Percentiles rank a stretch among this genome's conserved stretches.
Conservation (phyloP, 1,284 basidiomycete genomes). For the Ganoderma sp. region DNA sequence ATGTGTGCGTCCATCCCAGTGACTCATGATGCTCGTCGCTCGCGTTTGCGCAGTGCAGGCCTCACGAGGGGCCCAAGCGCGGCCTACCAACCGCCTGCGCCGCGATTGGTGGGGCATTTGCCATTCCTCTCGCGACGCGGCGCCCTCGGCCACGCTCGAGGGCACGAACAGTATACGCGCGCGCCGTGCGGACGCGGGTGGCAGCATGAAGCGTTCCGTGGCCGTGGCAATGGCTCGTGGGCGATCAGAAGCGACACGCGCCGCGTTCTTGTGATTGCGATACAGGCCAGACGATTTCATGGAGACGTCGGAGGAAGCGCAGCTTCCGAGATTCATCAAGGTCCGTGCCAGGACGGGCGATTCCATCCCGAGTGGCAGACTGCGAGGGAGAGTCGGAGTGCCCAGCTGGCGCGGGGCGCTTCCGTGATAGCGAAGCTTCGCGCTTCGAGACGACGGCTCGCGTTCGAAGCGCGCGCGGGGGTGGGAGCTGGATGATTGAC, state of each 20-base stretch:
- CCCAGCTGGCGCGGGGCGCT: conserved; percentile 13
- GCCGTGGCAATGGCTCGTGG: conserved; percentile 11
- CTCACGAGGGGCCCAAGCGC: conserved; percentile 17
- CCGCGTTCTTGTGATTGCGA: conserved; percentile 10
- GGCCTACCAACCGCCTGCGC: conserved; percentile 18
- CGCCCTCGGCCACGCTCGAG: neutral
- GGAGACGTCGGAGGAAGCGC: conserved; percentile 15
- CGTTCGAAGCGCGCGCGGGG: conserved; percentile 3
- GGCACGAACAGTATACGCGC: neutral
- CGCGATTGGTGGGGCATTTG: conserved; percentile 13
- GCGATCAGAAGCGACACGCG: conserved; percentile 25
- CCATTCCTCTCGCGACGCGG: conserved; percentile 2
- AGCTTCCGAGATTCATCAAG: conserved; percentile 21
- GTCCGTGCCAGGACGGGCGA: conserved; percentile 24
- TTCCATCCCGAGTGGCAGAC: conserved; percentile 20
- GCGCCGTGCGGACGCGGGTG: neutral
- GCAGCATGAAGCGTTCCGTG: conserved; percentile 17
- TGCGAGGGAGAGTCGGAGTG: too few species aligned
- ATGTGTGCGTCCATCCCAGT: conserved; percentile 7
- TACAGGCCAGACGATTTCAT: conserved; percentile 5
- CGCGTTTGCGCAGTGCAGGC: conserved; percentile 8
- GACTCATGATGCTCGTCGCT: conserved; percentile 16
- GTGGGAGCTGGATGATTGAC: too few species aligned
- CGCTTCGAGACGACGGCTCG: conserved; percentile 17
- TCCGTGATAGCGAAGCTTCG: conserved; percentile 31